Evolutionary conservation across 192 early-diverging fungal species (phyloP).

Genomic region (Linnemannia elongata): DNA sequence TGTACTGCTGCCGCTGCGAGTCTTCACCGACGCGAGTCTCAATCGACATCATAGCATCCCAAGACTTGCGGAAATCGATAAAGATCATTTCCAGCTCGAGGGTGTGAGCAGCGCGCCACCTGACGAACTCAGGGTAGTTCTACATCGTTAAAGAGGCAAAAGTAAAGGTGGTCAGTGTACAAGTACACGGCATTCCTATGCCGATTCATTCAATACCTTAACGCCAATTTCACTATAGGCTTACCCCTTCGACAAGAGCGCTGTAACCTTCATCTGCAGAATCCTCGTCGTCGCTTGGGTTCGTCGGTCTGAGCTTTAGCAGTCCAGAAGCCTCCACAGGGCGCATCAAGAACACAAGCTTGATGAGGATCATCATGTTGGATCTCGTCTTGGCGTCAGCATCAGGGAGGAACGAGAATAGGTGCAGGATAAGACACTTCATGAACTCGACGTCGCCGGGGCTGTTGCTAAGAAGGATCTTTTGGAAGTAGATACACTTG

Average conservation of each 20-base stretch:
- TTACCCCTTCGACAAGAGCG: constrained; percentile 52
- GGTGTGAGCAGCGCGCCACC: constrained; percentile 68
- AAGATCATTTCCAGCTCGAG: constrained; percentile 69
- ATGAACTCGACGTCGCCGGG: constrained; percentile 77
- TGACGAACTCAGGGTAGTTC: constrained; percentile 68
- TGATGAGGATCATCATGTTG: constrained; percentile 66
- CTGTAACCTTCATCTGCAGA: constrained; percentile 51
- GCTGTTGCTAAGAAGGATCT: constrained; percentile 65
- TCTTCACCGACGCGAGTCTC: constrained; percentile 70
- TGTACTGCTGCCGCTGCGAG: constrained; percentile 57
- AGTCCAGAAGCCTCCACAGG: constrained; percentile 40
- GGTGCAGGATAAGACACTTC: constrained; percentile 70
- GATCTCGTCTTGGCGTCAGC: constrained; percentile 56
- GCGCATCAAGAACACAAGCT: constrained; percentile 45
- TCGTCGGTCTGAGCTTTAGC: constrained; percentile 50
- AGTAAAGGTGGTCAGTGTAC: background rate
- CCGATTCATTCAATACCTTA: background rate
- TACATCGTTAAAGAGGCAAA: constrained; percentile 8
- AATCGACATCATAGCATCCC: constrained; percentile 67
- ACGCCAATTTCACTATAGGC: background rate
- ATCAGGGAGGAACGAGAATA: constrained; percentile 66
- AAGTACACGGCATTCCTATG: background rate
- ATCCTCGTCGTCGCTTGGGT: constrained; percentile 54
- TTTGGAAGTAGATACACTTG: constrained; percentile 75
- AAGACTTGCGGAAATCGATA: constrained; percentile 67